Conservation (phyloP, 306 rosid species). For the Ormosia semicastrata region DNA sequence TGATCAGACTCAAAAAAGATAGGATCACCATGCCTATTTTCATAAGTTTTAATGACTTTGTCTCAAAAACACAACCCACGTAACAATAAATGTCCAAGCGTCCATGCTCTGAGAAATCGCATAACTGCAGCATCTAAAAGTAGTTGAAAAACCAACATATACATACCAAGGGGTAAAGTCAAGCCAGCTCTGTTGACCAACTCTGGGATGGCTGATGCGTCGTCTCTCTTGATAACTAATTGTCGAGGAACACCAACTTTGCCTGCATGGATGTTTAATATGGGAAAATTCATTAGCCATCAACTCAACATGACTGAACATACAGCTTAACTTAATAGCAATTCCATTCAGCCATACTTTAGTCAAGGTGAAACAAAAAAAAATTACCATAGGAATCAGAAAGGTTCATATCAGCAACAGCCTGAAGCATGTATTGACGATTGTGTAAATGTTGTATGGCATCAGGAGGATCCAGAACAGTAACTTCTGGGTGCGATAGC, state of each 20-base stretch:
- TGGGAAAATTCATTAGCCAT: not conserved
- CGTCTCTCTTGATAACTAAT: slow-evolving; percentile 84
- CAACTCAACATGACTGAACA: not conserved
- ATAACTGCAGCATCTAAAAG: slow-evolving; percentile 31
- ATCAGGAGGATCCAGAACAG: slow-evolving; percentile 96
- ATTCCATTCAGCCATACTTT: not conserved
- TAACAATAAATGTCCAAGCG: slow-evolving; percentile 28
- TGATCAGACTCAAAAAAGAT: slow-evolving; percentile 13
- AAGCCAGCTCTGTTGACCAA: slow-evolving; percentile 66
- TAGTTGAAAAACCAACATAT: slow-evolving; percentile 31
- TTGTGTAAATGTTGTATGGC: slow-evolving; percentile 78
- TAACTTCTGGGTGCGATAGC: slow-evolving; percentile 81
- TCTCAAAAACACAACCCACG: slow-evolving; percentile 39
- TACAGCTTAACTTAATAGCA: not conserved
- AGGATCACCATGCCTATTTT: slow-evolving; percentile 28
- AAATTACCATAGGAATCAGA: slow-evolving; percentile 70
- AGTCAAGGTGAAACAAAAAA: not conserved
- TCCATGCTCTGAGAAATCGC: slow-evolving; percentile 31
- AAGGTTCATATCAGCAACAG: slow-evolving; percentile 85
- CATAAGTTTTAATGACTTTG: slow-evolving; percentile 25
- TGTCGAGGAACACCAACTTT: slow-evolving; percentile 78
- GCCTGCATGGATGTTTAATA: slow-evolving; percentile 47
- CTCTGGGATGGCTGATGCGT: slow-evolving; percentile 77
- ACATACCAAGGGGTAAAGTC: slow-evolving; percentile 80
- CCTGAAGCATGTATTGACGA: slow-evolving; percentile 94